Base-by-base conservation (phyloP, 139 green algal species). In the Astrephomene gubernaculifera region DNA sequence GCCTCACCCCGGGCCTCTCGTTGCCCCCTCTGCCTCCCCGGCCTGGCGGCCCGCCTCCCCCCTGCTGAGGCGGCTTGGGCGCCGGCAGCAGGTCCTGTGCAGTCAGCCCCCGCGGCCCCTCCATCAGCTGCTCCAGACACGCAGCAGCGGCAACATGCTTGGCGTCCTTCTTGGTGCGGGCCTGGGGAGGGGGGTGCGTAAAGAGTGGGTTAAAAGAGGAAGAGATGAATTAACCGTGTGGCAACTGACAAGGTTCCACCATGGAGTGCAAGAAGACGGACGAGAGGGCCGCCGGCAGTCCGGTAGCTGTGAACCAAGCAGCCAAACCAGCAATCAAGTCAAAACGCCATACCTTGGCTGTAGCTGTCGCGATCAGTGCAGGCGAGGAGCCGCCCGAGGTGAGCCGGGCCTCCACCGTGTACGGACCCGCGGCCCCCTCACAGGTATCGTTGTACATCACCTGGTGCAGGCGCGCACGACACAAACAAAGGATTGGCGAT, bases 81-180 rank as follows among this genome's bases (percentile, higher is more conserved):
- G 81, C 82, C 29, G 73, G 72, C 81, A 93, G 82, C 64, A 94
- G 89, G 29, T 94, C 89, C n/a, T 49, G 41, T 35, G 88, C 82
- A 17, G 79, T 22, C 64, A 90, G 81, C 24, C 38, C 35, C 25
- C 70, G 82, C 10, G 60, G 74, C 0, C 74, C 60, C 22, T 67
- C 82, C 76, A 96, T 73, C 45, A 96, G 79, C 45, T 53, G 85
- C 83, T 94, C 91, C 64, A 95, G 72, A 31, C 89, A 71, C 29
- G 84, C 89, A 1, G 93, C 93, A 4, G 89, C 89, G 27, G 93
- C 87, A 9, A 92, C 75, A 87, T 96, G 93, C 76, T 90, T 91
- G 54, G 92, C 92, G 67, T 95, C 92, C 65, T 93, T 93, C 83
- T 95, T 95, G 36, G 76, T 90, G 45, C 84, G 73, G 60, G 86